Base-by-base conservation (phyloP, 2,329 filamentous ascomycete species). In the Epichloe scottii region DNA sequence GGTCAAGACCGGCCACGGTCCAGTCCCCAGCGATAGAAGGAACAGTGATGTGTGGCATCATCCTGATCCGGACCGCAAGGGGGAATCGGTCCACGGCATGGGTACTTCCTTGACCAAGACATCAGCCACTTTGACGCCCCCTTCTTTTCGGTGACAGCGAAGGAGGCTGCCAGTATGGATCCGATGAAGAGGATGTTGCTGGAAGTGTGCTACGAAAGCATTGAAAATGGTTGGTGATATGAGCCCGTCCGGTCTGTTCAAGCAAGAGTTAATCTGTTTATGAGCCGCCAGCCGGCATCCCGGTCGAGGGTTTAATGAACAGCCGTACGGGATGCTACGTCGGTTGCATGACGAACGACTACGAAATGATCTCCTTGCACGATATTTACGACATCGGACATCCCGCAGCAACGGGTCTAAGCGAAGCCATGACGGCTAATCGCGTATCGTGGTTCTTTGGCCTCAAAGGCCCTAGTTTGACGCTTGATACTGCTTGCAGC, bases 71-170 rank as follows among this genome's bases (percentile, higher is more conserved):
- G 63, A 64, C 23, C 61, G 66, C 1, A 58, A 60, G 23, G 26
- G 26, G 26, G 26, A 26, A 26, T 26, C 26, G 26, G 26, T 26
- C 46, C 39, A 17, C 47, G 47, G 14, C 35, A 35, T n/a, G 48
- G 48, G 12, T 35, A 50, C 48, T 50, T 50, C 41, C 7, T 50
- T 7, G 71, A 70, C 56, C 68, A 73, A 26, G 58, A 62, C 11
- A 67, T 76, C 37, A 65, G 71, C 3, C 73, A 72, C 5, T 72
- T 75, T 53, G 73, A 76, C 55, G 72, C 72, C 33, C 75, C 72
- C 39, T 61, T 62, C 43, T 62, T 62, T 46, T 50, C 48, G 6
- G 55, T 58, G 14, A 53, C 55, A 2, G 44, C 53, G 4, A 51
- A 47, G 2, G 59, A 65, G 39, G 62, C 60, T 33, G 49, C 51